phyloP scores from a whole-genome alignment of 2,329 filamentous ascomycete genomes.

The Fusarium globosum region DNA sequence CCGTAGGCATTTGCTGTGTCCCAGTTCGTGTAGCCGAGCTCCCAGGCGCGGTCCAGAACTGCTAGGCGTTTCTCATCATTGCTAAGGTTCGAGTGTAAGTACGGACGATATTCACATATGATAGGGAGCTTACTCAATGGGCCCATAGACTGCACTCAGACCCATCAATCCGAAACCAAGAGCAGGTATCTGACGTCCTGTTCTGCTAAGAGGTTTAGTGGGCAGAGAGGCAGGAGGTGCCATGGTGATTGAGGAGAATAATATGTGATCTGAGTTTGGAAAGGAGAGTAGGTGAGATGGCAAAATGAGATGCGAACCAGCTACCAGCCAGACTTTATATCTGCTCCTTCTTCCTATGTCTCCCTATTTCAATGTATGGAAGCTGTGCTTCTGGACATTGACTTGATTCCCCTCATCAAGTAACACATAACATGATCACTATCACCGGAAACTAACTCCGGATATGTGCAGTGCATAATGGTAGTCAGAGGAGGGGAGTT shows the following conservation, averaged over 20 bases:
- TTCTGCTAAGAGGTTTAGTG: neutral
- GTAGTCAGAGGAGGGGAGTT: too few species aligned
- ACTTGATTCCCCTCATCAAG: rapidly evolving
- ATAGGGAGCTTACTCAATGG: rapidly evolving
- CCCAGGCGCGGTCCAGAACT: neutral
- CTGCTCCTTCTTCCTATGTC: neutral
- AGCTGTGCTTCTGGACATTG: rapidly evolving
- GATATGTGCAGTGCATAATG: rapidly evolving
- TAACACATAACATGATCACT: neutral
- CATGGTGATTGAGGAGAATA: neutral
- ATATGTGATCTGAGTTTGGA: rapidly evolving
- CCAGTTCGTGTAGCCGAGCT: neutral
- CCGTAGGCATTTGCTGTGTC: neutral
- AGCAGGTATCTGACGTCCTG: neutral
- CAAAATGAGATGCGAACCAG: rapidly evolving
- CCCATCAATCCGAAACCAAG: neutral
- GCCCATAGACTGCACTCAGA: neutral
- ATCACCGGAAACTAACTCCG: neutral
- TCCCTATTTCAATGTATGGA: neutral
- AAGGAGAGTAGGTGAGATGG: neutral
- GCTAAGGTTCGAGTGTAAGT: neutral
- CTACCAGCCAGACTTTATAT: neutral
- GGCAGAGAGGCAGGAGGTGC: neutral
- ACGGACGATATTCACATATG: rapidly evolving
- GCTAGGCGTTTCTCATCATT: neutral